A percentile compares a stretch with the other conserved stretches of the same genome.
These are phyloP conservation scores for Dactylella cylindrospora DNA, from an alignment of 2,329 filamentous ascomycete genomes.

Conservation along the genomic window DNA sequence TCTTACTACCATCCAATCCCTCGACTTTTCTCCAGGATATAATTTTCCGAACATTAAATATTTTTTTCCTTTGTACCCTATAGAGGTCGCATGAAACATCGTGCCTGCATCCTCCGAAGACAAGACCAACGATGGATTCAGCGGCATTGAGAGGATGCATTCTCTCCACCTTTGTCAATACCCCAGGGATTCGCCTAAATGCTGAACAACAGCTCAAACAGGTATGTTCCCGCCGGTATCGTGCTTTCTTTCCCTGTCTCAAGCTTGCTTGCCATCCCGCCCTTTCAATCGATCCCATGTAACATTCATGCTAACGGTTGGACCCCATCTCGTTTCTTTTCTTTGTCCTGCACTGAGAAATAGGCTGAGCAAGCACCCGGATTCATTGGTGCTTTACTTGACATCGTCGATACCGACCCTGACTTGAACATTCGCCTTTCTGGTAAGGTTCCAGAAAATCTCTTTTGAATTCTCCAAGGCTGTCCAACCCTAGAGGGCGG, in stretches of 20 bases:
- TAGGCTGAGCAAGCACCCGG: constrained; percentile 88
- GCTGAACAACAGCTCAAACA: constrained; percentile 80
- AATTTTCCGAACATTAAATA: too few relatives aligned
- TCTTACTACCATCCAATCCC: too few relatives aligned
- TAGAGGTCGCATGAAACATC: too few relatives aligned
- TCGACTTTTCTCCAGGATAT: too few relatives aligned
- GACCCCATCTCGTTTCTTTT: constrained; percentile 41
- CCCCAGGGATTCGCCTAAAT: constrained; percentile 72
- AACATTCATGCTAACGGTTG: constrained; percentile 39
- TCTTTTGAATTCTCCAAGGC: too few relatives aligned
- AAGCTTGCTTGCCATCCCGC: constrained; percentile 48
- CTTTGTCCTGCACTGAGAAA: constrained; percentile 38
- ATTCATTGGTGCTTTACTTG: constrained; percentile 85
- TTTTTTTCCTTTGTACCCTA: too few relatives aligned
- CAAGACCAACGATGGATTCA: constrained; percentile 65
- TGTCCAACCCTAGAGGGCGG: too few relatives aligned
- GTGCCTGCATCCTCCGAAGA: too few relatives aligned
- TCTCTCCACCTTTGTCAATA: constrained; percentile 71
- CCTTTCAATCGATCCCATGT: neutral
- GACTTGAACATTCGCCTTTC: constrained; percentile 81
- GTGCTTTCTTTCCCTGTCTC: constrained; percentile 43
- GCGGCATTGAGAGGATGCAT: constrained; percentile 74
- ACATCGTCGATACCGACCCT: constrained; percentile 86
- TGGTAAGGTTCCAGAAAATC: constrained; percentile 62
- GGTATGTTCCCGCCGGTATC: constrained; percentile 58